Evolutionary conservation across 768 basidiomycete genomes (phyloP).

Genomic region (Pleurotus pulmonarius): DNA sequence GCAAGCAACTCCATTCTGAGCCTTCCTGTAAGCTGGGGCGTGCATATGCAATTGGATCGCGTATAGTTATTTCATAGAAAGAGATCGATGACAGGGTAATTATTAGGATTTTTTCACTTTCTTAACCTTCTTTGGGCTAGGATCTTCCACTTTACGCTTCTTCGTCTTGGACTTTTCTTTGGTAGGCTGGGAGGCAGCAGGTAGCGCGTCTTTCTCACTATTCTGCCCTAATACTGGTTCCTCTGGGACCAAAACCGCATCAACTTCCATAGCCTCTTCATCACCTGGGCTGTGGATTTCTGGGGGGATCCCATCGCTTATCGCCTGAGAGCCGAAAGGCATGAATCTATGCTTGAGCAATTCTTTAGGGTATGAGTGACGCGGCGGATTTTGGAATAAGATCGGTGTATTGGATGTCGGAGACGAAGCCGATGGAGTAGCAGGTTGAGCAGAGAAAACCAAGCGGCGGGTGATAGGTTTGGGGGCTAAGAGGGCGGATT

Average conservation of each 20-base stretch:
- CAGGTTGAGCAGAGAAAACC: constrained; percentile 50
- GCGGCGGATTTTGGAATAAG: constrained; percentile 46
- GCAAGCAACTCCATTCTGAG: not conserved
- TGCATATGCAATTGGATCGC: too few species aligned
- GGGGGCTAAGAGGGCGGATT: constrained; percentile 39
- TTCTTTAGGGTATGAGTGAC: constrained; percentile 56
- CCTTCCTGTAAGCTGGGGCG: too few species aligned
- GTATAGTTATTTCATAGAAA: too few species aligned
- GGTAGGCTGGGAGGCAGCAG: constrained; percentile 7
- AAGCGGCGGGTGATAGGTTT: constrained; percentile 56
- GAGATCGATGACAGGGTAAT: not conserved
- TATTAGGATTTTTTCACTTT: constrained; percentile 34
- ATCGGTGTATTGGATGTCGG: constrained; percentile 14
- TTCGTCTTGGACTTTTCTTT: constrained; percentile 42
- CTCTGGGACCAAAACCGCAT: constrained; percentile 8
- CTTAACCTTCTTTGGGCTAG: constrained; percentile 25
- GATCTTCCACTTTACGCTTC: constrained; percentile 38
- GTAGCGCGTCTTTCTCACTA: constrained; percentile 8
- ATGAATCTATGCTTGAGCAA: constrained; percentile 60
- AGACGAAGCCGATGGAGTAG: constrained; percentile 27
- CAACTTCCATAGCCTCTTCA: constrained; percentile 21
- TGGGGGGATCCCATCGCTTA: constrained; percentile 10
- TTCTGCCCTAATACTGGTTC: not conserved
- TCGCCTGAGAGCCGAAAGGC: constrained; percentile 52
- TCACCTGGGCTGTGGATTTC: constrained; percentile 6